Evolutionary conservation across 2,329 filamentous ascomycete genomes (phyloP), one percentile per base, ranked within the genome.

Genomic region (Aspergillus aculeatinus): DNA sequence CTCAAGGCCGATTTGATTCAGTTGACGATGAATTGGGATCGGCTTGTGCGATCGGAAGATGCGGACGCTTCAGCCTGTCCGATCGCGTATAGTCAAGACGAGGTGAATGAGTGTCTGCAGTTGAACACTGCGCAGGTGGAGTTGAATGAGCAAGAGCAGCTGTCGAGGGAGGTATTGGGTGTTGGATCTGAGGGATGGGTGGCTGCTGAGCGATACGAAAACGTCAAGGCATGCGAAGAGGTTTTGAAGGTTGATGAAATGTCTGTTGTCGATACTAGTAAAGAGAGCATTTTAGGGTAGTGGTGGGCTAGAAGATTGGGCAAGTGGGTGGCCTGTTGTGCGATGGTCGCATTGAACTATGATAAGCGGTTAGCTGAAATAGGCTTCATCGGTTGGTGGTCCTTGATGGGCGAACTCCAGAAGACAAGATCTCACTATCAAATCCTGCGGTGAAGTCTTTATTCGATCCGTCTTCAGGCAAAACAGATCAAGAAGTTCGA

Each of bases 1-100:
- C 55, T 74, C n/a, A 71, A 67, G 53, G 54, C 63, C n/a, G 64
- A 67, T 55, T 58, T 71, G 5, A 60, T 72, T 19, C 57, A 35
- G 4, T 10, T 63, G 16, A 49, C 35, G 1, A 48, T 49, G 48
- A 63, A 64, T 9, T 70, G 66, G 68, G 57, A 44, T 9, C 39
- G 39, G 16, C 14, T 44, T 7, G 39, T 16, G 3, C 14, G 39
- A 16, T 19, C 39, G 39, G 39, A 44, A 19, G 39, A 44, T 16
- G 16, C 14, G 5, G 16, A 44, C 16, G n/a, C 14, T 6, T 19
- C 39, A 16, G 16, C 39, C 39, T 44, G 39, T 6, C 39, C 39
- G 39, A 19, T 44, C 16, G 16, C 5, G 39, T 44, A 19, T 10
- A 16, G 16, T 44, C 14, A 44, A 16, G 39, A 44, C 14, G 39